A percentile compares a stretch with the other conserved stretches of the same genome.
These are phyloP conservation scores for Cochliopodium minus DNA, from an alignment of 208 protist species.

Conservation along the genomic window DNA sequence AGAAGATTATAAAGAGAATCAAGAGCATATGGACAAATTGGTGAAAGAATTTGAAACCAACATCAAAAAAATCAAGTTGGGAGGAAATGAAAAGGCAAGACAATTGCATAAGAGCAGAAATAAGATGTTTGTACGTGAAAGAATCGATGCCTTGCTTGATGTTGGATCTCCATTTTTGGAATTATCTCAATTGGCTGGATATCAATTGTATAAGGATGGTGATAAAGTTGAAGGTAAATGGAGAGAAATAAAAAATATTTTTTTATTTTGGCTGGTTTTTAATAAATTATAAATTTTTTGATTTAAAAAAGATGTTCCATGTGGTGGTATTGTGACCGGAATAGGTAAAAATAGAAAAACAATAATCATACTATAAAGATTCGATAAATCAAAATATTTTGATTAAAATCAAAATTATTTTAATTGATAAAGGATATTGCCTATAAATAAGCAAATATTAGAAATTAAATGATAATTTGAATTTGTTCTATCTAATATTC, in stretches of 20 bases:
- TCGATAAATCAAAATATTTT: too few species aligned
- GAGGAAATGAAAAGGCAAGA: constrained; percentile 29
- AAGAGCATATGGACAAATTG: constrained; percentile 12
- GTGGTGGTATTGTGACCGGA: constrained; percentile 76
- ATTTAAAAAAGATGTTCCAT: constrained; percentile 54
- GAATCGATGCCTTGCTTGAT: constrained; percentile 68
- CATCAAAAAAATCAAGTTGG: constrained; percentile 27
- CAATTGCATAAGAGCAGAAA: constrained; percentile 32
- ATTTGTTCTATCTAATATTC: too few species aligned
- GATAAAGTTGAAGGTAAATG: too few species aligned
- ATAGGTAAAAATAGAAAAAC: constrained; percentile 41
- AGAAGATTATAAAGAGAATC: constrained; percentile 26
- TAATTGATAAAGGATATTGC: too few species aligned
- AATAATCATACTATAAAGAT: too few species aligned
- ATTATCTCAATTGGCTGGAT: constrained; percentile 73
- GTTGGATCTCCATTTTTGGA: constrained; percentile 71
- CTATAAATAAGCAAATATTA: too few species aligned
- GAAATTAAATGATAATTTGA: too few species aligned
- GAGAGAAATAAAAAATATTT: too few species aligned
- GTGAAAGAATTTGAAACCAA: constrained; percentile 22
- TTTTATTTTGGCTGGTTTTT: too few species aligned
- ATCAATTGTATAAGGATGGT: constrained; percentile 65
- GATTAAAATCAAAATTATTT: too few species aligned
- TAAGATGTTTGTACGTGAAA: constrained; percentile 66
- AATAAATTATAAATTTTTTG: too few species aligned